These are phyloP conservation scores for Pyrenochaeta sp. DNA, from an alignment of 2,329 filamentous ascomycete species.

Conservation along the genomic window DNA sequence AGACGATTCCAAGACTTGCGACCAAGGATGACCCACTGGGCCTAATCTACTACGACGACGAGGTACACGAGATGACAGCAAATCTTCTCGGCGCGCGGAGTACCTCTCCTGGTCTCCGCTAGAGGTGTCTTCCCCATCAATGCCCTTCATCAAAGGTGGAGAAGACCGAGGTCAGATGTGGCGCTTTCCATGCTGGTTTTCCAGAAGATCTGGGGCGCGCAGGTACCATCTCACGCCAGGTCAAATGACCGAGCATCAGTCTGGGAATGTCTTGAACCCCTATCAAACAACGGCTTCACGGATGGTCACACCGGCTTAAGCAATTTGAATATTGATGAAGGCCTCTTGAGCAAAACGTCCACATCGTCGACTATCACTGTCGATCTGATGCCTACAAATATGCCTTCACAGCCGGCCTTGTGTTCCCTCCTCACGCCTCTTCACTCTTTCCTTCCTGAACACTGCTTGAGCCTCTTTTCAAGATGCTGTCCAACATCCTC, in stretches of 20 bases:
- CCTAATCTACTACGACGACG: slow-evolving; percentile 1
- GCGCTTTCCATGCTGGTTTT: slow-evolving; percentile 16
- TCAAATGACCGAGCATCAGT: slow-evolving; percentile 15
- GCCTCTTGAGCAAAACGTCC: slow-evolving; percentile 3
- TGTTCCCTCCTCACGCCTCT: slow-evolving; percentile 7
- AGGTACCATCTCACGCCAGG: slow-evolving; percentile 18
- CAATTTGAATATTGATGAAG: slow-evolving; percentile 27
- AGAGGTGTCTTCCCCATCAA: slow-evolving; percentile 1
- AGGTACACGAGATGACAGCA: not conserved
- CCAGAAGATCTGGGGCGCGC: slow-evolving; percentile 18
- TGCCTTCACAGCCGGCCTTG: not conserved
- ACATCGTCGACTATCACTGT: not conserved
- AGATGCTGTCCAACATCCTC: slow-evolving; percentile 30
- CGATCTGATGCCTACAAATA: slow-evolving; percentile 22
- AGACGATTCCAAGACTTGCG: slow-evolving; percentile 14
- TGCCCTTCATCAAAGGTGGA: slow-evolving; percentile 25
- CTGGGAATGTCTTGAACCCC: slow-evolving; percentile 3
- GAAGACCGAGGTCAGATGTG: slow-evolving; percentile 4
- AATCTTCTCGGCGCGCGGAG: slow-evolving; percentile 17
- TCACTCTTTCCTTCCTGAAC: slow-evolving; percentile 2
- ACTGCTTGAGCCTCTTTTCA: not conserved
- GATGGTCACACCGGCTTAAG: slow-evolving; percentile 22
- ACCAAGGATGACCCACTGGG: slow-evolving; percentile 15
- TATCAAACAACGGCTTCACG: slow-evolving; percentile 19
- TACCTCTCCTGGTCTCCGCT: slow-evolving; percentile 20